A percentile compares a stretch with the other conserved stretches of the same genome.
These are phyloP conservation scores for Globisporangium sylvaticum DNA, from an alignment of 352 stramenopile species.

Conservation along the genomic window DNA sequence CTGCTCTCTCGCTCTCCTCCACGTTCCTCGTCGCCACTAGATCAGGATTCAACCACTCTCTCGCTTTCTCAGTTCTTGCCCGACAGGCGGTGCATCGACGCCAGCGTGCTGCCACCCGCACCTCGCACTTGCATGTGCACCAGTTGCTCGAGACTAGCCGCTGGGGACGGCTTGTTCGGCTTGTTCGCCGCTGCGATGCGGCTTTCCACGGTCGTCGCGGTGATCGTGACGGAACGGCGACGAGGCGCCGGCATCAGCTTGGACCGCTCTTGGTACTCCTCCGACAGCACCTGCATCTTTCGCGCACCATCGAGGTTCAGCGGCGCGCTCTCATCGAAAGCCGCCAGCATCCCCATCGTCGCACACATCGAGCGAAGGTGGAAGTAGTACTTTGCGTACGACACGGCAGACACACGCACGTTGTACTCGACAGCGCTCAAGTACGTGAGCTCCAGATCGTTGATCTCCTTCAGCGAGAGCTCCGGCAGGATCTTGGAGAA, in stretches of 20 bases:
- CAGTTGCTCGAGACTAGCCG: slow-evolving; percentile 76
- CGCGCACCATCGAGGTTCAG: slow-evolving; percentile 79
- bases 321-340: slow-evolving; percentile 73
- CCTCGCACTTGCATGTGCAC: slow-evolving; percentile 81
- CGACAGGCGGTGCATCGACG: slow-evolving; percentile 56
- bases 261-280: slow-evolving; percentile 83
- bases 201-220: slow-evolving; percentile 38
- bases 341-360: slow-evolving; percentile 75
- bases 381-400: slow-evolving; percentile 96
- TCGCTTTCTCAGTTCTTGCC: slow-evolving; percentile 27
- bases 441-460: slow-evolving; percentile 93
- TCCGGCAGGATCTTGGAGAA: slow-evolving; percentile 93
- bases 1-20: neutral
- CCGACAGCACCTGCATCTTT: slow-evolving; percentile 86
- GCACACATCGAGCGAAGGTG: slow-evolving; percentile 93
- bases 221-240: slow-evolving; percentile 79
- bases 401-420: slow-evolving; percentile 81
- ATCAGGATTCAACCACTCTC: slow-evolving; percentile 11
- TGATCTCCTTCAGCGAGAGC: slow-evolving; percentile 92
- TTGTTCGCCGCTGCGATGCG: slow-evolving; percentile 19
- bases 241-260: slow-evolving; percentile 69
- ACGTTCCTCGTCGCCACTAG: slow-evolving; percentile 21
- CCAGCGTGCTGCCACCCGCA: slow-evolving; percentile 42
- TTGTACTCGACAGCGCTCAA: slow-evolving; percentile 89
- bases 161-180: slow-evolving; percentile 48